phyloP scores from a whole-genome alignment of 2,329 filamentous ascomycete species.

The Fusarium euwallaceae region DNA sequence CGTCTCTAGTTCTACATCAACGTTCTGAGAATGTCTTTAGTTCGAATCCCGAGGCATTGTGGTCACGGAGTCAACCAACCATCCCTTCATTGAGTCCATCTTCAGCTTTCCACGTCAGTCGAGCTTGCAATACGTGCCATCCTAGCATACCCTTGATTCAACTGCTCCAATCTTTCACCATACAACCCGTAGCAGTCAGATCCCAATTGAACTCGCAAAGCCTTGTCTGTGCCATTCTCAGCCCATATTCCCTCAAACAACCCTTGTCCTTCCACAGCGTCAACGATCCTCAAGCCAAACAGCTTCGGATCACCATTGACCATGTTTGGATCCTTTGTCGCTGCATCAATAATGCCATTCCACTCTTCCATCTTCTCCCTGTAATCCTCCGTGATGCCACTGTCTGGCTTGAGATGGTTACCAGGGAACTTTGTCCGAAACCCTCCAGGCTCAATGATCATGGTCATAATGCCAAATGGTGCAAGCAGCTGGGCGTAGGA shows the following conservation, averaged over 20 bases:
- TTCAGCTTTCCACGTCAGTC: background rate
- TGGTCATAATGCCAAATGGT: slow-evolving; percentile 9
- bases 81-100: background rate
- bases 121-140: slow-evolving; percentile 8
- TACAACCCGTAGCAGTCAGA: slow-evolving; percentile 16
- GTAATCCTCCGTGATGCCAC: slow-evolving; percentile 8
- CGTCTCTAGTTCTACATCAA: background rate
- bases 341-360: slow-evolving; percentile 10
- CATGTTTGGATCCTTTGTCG: slow-evolving; percentile 1
- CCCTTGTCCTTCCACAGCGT: background rate
- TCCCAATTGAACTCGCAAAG: slow-evolving; percentile 6
- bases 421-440: slow-evolving; percentile 18
- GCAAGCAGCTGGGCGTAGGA: slow-evolving; percentile 17
- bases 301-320: slow-evolving; percentile 10
- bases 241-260: background rate
- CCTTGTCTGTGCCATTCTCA: background rate
- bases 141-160: background rate
- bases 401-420: slow-evolving; percentile 6
- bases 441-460: slow-evolving; percentile 26
- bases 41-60: background rate
- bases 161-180: background rate
- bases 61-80: background rate
- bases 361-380: slow-evolving; percentile 1
- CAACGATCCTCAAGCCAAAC: slow-evolving; percentile 11
- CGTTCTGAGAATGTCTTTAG: background rate